Evolutionary conservation across 805 yeast species (phyloP), one percentile per base, ranked within the genome.

Genomic region (Candida orba): DNA sequence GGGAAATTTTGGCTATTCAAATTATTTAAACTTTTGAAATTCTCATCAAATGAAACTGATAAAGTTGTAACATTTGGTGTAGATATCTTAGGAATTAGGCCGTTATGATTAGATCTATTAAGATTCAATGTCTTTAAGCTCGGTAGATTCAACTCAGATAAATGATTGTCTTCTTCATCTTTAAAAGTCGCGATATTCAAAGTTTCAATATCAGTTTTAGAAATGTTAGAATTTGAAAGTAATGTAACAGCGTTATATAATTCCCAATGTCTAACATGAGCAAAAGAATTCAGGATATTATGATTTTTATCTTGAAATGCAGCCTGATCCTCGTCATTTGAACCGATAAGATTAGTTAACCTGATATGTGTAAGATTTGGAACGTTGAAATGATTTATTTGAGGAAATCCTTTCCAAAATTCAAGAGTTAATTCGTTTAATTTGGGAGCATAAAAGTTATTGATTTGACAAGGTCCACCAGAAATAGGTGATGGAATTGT

Each of bases 391-490:
- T 32, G 13, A 1, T 42, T 39, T 18, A 42, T 37, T 17, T 35
- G 18, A 2, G 45, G 48, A 18, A 39, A 41, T 8, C 22, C 23
- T 24, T 37, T 42, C 37, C 40, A 39, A 20, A 42, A 33, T 39
- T 45, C 45, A 39, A 45, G 42, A 1, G 48, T 45, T 14, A 45
- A 24, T 34, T 45, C 45, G 1, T 39, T 37, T 27, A 45, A 17
- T 7, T 39, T 38, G 8, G 48, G 48, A 0, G 41, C 40, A 24
- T 36, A 20, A 25, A 42, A 23, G 9, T 42, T 40, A 13, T 25
- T 14, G 13, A 45, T 33, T 4, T 15, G 13, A 27, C 29, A 27
- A 8, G 41, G 33, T 13, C 14, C 12, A 23, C 14, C 25, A 22
- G 14, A 25, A 13, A 15, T 17, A 6, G 37, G 18, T 4, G 31